These are phyloP conservation scores for Articulospora tetracladia DNA, from an alignment of 495 filamentous ascomycete species.

Conservation along the genomic window DNA sequence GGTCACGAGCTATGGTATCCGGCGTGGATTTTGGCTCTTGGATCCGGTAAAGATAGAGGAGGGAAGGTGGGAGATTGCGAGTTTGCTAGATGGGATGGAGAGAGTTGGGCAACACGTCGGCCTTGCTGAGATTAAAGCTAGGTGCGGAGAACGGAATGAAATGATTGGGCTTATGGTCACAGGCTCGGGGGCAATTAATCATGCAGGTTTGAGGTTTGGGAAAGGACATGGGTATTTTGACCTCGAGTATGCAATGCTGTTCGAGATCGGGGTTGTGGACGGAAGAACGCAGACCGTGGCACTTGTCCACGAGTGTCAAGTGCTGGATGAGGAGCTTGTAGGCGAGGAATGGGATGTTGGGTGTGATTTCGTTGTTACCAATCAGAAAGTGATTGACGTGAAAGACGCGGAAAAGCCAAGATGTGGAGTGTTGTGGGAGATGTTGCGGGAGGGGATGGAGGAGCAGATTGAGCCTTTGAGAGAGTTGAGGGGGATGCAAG, in stretches of 20 bases:
- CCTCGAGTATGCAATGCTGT: slow-evolving; percentile 11
- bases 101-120: background rate
- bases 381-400: slow-evolving; percentile 1
- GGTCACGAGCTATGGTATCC: slow-evolving; percentile 8
- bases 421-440: slow-evolving; percentile 6
- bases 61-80: slow-evolving; percentile 3
- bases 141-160: too few species aligned
- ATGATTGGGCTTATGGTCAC: slow-evolving; percentile 13
- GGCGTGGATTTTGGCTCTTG: slow-evolving; percentile 7
- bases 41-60: slow-evolving; percentile 3
- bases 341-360: slow-evolving; percentile 11
- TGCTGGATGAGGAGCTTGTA: slow-evolving; percentile 3
- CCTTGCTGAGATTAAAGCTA: background rate
- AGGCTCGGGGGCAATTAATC: slow-evolving; percentile 5
- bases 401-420: background rate
- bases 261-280: background rate
- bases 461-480: slow-evolving; percentile 9
- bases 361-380: slow-evolving; percentile 8
- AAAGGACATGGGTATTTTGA: slow-evolving; percentile 16
- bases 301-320: slow-evolving; percentile 12
- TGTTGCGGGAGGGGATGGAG: background rate
- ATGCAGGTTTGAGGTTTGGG: slow-evolving; percentile 2
- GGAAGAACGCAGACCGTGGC: background rate
- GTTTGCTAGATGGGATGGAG: slow-evolving; percentile 9
- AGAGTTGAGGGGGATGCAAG: slow-evolving; percentile 12